Evolutionary conservation across 2,329 filamentous ascomycete species (phyloP).

Genomic region (Truncatella angustata): DNA sequence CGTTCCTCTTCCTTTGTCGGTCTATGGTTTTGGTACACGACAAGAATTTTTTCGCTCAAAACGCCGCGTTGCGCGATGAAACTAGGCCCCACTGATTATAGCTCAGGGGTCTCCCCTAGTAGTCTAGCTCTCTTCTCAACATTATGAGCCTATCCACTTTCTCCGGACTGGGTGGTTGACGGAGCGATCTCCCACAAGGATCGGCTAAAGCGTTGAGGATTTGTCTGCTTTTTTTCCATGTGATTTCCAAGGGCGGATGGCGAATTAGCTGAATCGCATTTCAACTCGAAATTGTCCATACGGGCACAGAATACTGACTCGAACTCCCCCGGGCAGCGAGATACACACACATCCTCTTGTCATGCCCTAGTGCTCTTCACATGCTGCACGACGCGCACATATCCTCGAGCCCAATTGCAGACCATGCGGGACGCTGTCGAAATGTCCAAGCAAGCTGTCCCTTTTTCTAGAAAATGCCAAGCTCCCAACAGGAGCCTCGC

Average conservation of each 20-base stretch:
- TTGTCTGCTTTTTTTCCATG: not conserved
- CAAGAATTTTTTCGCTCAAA: too few species aligned
- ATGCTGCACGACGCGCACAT: not conserved
- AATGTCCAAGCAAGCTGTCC: not conserved
- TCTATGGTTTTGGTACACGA: too few species aligned
- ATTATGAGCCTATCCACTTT: constrained; percentile 9
- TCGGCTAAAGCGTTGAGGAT: constrained; percentile 6
- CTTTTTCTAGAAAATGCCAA: constrained; percentile 1
- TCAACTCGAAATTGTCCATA: too few species aligned
- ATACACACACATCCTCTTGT: too few species aligned
- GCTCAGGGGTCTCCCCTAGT: constrained; percentile 2
- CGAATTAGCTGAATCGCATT: not conserved
- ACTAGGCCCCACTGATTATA: not conserved
- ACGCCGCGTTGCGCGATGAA: not conserved
- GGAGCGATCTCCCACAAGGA: not conserved
- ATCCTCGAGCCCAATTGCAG: too few species aligned
- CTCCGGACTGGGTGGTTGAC: not conserved
- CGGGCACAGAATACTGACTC: too few species aligned
- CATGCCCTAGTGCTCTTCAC: too few species aligned
- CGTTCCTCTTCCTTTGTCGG: too few species aligned
- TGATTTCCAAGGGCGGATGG: not conserved
- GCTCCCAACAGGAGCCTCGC: constrained; percentile 1
- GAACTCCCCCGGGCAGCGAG: too few species aligned
- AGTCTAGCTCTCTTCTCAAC: too few species aligned
- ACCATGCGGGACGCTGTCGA: too few species aligned